Evolutionary conservation across 73 alveolate species (phyloP), one percentile per base, ranked within the genome.

Genomic region (Strombidium stylifer): DNA sequence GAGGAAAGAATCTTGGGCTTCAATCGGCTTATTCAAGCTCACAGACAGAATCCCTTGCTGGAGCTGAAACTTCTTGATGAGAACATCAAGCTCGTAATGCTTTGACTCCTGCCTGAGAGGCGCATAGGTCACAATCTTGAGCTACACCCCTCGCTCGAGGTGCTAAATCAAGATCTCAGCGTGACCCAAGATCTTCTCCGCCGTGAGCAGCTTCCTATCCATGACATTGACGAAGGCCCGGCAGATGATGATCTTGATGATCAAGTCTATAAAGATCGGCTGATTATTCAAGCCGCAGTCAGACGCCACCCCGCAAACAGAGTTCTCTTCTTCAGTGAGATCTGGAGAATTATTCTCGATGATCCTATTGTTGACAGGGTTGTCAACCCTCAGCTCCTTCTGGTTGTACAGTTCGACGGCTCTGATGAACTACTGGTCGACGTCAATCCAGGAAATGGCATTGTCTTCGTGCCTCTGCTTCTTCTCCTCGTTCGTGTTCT

Each of bases 211-310:
- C 65, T 64, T 64, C 11, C 45, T 64, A 23, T 64, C 45, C 15
- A 44, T 34, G 16, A 27, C 18, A 46, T 64, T 64, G 14, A 65
- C 64, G 45, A 15, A 64, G 23, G 78, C 41, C 47, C 78, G 41
- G 45, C 62, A 28, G 14, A 64, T 64, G 6, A 65, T 64, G 3
- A 64, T 64, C 45, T 64, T 64, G 1, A 45, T 64, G 5, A 64
- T 64, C 7, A 64, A 15, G 47, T 64, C 78, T 7, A 64, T 64
- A 46, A 64, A 64, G 15, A 64, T 16, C 2, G 78, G 78, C 65
- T 64, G 45, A 7, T 45, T 8, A 15, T 50, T 5, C 7, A 16
- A 45, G 1, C 20, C 46, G 61, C 16, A 23, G 20, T 60, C 42
- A n/a, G n/a, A n/a, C n/a, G n/a, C n/a, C n/a, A n/a, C n/a, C n/a